Evolutionary conservation across 108 stramenopile genomes (phyloP), one percentile per base, ranked within the genome.

Genomic region (Hondaea fermentalgiana): DNA sequence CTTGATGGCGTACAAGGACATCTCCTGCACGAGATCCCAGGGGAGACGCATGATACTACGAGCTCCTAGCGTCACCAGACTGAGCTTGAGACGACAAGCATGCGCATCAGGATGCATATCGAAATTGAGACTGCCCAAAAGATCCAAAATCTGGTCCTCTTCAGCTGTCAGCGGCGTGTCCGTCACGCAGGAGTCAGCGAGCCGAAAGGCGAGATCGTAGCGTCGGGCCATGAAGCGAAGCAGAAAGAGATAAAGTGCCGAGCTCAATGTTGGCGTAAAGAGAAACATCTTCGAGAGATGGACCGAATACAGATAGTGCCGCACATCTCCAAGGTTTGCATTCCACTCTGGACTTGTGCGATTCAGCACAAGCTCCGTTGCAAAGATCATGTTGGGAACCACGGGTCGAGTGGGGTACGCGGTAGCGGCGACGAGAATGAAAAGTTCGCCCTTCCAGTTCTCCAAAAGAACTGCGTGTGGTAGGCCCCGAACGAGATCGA

Each of bases 161-260:
- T 98, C 98, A 21, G 94, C 92, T 35, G 92, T 95, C 5, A 98
- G 93, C 58, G 97, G 95, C 88, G 88, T 72, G 91, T 99, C 99
- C 88, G 96, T 97, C 49, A 98, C 98, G 90, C 99, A 99, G 59
- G 96, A 95, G 60, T 97, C 97, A 23, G 98, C 96, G 96, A 99
- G 96, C 87, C 96, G 95, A 90, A 95, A 98, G 5, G 97, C 98
- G 87, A 97, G 95, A 51, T 89, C 95, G 91, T 99, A 99, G 44
- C 96, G 94, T n/a, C 97, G 96, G 0, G 98, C 96, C 49, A 99
- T 97, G 92, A 98, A 97, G 87, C 95, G 95, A 93, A 98, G 95
- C 64, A 98, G 93, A 93, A 99, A 96, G 72, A 99, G 92, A 90
- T 98, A 98, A 87, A 99, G 94, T n/a, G 97, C 97, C 21, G 97